Evolutionary conservation across 179 eudicot genomes (phyloP).

Genomic region (Beta corolliflora): DNA sequence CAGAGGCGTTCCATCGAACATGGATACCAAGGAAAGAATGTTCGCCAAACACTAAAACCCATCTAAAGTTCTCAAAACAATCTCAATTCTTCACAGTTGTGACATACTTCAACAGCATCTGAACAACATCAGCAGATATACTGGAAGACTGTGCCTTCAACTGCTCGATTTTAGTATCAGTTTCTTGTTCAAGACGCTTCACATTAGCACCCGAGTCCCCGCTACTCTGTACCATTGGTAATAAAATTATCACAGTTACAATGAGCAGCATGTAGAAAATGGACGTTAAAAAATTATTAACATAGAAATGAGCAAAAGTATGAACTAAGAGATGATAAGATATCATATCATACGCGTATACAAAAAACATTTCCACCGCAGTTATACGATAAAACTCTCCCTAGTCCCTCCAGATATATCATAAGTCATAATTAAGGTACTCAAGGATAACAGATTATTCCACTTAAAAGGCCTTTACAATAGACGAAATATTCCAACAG

Average conservation of each 20-base stretch:
- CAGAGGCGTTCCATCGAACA: neutral
- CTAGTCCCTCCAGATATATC: too few species aligned
- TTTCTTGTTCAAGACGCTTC: slow-evolving; percentile 87
- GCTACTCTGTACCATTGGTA: slow-evolving; percentile 58
- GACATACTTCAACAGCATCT: slow-evolving; percentile 84
- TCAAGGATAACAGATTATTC: too few species aligned
- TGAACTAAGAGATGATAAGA: neutral
- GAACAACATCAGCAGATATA: slow-evolving; percentile 75
- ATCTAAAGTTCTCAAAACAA: neutral
- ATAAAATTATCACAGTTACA: neutral
- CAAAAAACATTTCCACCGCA: too few species aligned
- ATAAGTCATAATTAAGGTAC: too few species aligned
- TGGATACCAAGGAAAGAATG: slow-evolving; percentile 14
- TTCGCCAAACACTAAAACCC: slow-evolving; percentile 5
- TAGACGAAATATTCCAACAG: too few species aligned
- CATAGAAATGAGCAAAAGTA: neutral
- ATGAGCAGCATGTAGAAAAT: neutral
- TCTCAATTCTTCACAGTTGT: slow-evolving; percentile 66
- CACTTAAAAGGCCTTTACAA: too few species aligned
- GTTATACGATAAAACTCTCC: too few species aligned
- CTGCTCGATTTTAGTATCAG: slow-evolving; percentile 65
- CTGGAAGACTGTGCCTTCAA: slow-evolving; percentile 64
- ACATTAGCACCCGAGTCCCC: slow-evolving; percentile 97
- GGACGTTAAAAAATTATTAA: neutral
- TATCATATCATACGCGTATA: neutral